Evolutionary conservation across 2,329 filamentous ascomycete species (phyloP).

Genomic region (Hortaea sp.): DNA sequence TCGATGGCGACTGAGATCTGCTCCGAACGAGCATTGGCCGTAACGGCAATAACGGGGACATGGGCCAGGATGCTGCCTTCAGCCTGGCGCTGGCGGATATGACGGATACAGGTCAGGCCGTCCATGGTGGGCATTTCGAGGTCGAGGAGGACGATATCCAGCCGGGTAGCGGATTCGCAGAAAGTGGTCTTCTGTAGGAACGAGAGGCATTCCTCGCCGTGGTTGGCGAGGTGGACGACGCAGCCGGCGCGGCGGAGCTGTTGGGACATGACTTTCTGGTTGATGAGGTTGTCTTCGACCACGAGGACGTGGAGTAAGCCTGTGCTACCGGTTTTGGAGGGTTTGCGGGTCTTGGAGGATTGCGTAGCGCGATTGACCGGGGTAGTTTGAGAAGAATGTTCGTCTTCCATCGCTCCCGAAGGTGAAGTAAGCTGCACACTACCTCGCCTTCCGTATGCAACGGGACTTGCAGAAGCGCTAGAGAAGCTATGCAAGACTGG

Average conservation of each 20-base stretch:
- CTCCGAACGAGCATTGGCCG: slow-evolving; percentile 25
- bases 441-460: slow-evolving; percentile 14
- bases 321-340: slow-evolving; percentile 2
- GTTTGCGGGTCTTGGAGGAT: slow-evolving; percentile 3
- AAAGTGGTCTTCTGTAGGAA: slow-evolving; percentile 17
- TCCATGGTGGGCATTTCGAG: slow-evolving; percentile 28
- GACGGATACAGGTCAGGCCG: slow-evolving; percentile 20
- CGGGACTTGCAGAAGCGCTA: slow-evolving; percentile 16
- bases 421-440: slow-evolving; percentile 5
- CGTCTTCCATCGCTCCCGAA: not conserved
- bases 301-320: slow-evolving; percentile 17
- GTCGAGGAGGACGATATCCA: slow-evolving; percentile 24
- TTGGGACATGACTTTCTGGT: slow-evolving; percentile 23
- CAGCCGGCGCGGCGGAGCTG: slow-evolving; percentile 19
- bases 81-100: slow-evolving; percentile 20
- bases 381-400: not conserved
- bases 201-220: slow-evolving; percentile 24
- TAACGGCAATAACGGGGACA: slow-evolving; percentile 25
- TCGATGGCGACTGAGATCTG: slow-evolving; percentile 21
- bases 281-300: slow-evolving; percentile 26
- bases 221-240: slow-evolving; percentile 21
- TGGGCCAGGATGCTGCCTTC: slow-evolving; percentile 28
- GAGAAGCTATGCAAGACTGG: slow-evolving; percentile 5
- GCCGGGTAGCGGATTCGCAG: slow-evolving; percentile 9
- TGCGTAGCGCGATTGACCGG: not conserved